These are phyloP conservation scores for Auricularia sp. DNA, from an alignment of 768 basidiomycete genomes.

Conservation along the genomic window DNA sequence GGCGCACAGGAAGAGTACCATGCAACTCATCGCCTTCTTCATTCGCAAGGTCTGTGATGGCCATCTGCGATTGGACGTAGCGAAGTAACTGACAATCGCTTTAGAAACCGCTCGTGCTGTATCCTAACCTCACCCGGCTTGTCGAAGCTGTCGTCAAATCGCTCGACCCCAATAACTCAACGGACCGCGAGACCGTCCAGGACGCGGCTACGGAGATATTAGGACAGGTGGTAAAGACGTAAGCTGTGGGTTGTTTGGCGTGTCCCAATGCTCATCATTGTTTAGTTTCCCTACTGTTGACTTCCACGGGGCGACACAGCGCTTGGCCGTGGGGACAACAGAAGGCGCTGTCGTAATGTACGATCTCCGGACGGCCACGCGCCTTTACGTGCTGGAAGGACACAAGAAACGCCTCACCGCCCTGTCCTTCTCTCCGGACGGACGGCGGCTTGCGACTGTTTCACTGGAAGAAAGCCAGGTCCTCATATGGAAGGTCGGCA, in stretches of 20 bases:
- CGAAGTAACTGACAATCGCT: background rate
- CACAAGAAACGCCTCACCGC: constrained; percentile 76
- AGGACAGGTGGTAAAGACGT: constrained; percentile 92
- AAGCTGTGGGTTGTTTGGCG: constrained; percentile 14
- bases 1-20: constrained; percentile 74
- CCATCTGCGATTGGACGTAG: background rate
- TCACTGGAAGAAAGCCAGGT: constrained; percentile 79
- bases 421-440: constrained; percentile 89
- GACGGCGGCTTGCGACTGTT: constrained; percentile 75
- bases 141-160: constrained; percentile 96
- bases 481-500: constrained; percentile 93
- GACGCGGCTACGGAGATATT: constrained; percentile 92
- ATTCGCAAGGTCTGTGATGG: constrained; percentile 63
- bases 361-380: constrained; percentile 90
- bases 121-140: constrained; percentile 71
- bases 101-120: constrained; percentile 75
- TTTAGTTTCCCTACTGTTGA: constrained; percentile 84
- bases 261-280: background rate
- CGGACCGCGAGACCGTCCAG: constrained; percentile 71
- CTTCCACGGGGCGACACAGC: constrained; percentile 80
- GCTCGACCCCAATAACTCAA: constrained; percentile 78
- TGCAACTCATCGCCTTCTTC: constrained; percentile 89
- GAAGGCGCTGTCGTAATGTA: constrained; percentile 96
- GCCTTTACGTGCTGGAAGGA: constrained; percentile 89
- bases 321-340: constrained; percentile 84